Conservation (phyloP, 805 yeast species). For the Suhomyces pyralidae region DNA sequence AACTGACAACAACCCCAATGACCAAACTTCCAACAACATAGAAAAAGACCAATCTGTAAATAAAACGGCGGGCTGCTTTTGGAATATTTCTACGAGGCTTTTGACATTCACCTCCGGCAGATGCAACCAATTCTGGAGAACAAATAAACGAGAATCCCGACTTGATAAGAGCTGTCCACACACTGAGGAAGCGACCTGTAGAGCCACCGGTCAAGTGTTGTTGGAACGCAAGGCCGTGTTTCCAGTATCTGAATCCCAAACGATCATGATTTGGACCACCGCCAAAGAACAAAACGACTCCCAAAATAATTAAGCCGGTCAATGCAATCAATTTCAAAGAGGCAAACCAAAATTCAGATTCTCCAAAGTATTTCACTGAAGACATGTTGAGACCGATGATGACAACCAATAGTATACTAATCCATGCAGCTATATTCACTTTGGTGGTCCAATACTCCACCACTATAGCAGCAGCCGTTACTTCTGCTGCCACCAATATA, state of each 20-base stretch:
- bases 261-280: conserved; percentile 39
- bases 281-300: conserved; percentile 36
- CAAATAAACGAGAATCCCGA: conserved; percentile 27
- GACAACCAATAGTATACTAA: conserved; percentile 29
- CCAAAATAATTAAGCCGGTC: conserved; percentile 30
- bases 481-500: conserved; percentile 34
- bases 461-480: conserved; percentile 42
- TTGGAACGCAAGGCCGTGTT: conserved; percentile 31
- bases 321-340: conserved; percentile 30
- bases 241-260: conserved; percentile 47
- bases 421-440: conserved; percentile 39
- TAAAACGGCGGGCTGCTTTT: conserved; percentile 58
- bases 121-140: conserved; percentile 52
- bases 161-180: conserved; percentile 25
- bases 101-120: conserved; percentile 57
- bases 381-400: conserved; percentile 25
- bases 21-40: conserved; percentile 40
- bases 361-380: conserved; percentile 34
- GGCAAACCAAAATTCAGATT: conserved; percentile 36
- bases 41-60: conserved; percentile 47
- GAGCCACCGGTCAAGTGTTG: conserved; percentile 38
- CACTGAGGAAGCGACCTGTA: conserved; percentile 20
- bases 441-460: conserved; percentile 33
- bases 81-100: conserved; percentile 60
- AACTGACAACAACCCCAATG: conserved; percentile 37